phyloP scores from a whole-genome alignment of 345 rosid genomes.

The Angophora floribunda region DNA sequence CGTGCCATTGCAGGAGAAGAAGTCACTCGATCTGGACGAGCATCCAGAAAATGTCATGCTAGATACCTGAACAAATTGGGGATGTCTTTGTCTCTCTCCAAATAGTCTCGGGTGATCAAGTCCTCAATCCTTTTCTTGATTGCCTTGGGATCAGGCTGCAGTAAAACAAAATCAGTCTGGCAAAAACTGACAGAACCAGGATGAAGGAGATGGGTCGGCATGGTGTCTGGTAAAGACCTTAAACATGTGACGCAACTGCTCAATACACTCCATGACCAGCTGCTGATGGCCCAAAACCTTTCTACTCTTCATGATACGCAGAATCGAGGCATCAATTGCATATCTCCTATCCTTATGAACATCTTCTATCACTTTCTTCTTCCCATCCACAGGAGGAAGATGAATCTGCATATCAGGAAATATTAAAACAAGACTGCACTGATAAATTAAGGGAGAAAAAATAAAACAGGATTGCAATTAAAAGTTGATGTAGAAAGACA shows the following conservation, averaged over 20 bases:
- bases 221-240: slow-evolving; percentile 32
- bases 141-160: slow-evolving; percentile 92
- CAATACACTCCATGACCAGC: slow-evolving; percentile 74
- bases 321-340: slow-evolving; percentile 93
- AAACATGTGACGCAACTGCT: slow-evolving; percentile 85
- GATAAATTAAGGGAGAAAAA: neutral
- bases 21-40: neutral
- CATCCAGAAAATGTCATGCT: slow-evolving; percentile 17
- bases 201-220: neutral
- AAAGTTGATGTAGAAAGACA: neutral
- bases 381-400: slow-evolving; percentile 83
- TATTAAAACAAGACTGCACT: neutral
- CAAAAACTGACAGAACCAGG: no score
- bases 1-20: neutral
- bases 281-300: slow-evolving; percentile 81
- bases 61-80: slow-evolving; percentile 57
- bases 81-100: slow-evolving; percentile 84
- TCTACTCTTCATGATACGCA: slow-evolving; percentile 93
- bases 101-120: slow-evolving; percentile 69
- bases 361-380: slow-evolving; percentile 88
- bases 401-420: slow-evolving; percentile 36
- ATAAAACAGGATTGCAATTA: neutral
- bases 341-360: slow-evolving; percentile 82
- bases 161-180: neutral
- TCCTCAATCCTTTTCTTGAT: slow-evolving; percentile 95